Percentiles rank a stretch among this genome's conserved stretches.
Conservation (phyloP, 257 asterid species). For the Henckelia pumila region DNA sequence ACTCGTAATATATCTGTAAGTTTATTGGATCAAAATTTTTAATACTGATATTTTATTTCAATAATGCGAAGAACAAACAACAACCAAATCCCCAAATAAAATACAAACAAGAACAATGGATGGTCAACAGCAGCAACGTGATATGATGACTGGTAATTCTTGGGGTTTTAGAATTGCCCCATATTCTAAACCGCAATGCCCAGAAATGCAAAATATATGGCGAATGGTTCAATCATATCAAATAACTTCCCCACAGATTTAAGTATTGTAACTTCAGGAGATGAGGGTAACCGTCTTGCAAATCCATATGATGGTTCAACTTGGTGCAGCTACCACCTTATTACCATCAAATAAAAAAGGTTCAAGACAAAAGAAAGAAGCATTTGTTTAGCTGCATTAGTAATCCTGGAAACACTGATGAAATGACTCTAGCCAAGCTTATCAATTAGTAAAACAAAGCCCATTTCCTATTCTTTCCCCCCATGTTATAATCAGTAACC, state of each 20-base stretch:
- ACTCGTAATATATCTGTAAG: conserved; percentile 66
- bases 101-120: background rate
- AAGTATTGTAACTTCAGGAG: background rate
- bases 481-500: background rate
- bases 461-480: background rate
- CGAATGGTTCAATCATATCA: background rate
- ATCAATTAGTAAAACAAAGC: background rate
- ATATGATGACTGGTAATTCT: background rate
- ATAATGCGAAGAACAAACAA: conserved; percentile 16
- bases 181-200: background rate
- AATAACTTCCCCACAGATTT: background rate
- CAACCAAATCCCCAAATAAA: background rate
- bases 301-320: background rate
- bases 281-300: background rate
- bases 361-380: too few species aligned
- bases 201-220: conserved; percentile 12
- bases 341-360: too few species aligned
- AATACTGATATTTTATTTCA: background rate
- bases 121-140: conserved; percentile 10
- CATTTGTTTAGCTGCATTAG: too few species aligned
- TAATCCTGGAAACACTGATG: too few species aligned
- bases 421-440: background rate
- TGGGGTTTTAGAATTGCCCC: background rate
- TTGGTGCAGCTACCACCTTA: background rate
- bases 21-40: conserved; percentile 25